A percentile compares a stretch with the other conserved stretches of the same genome.
Conservation (phyloP, 805 yeast species). For the Huiozyma naganishii region DNA sequence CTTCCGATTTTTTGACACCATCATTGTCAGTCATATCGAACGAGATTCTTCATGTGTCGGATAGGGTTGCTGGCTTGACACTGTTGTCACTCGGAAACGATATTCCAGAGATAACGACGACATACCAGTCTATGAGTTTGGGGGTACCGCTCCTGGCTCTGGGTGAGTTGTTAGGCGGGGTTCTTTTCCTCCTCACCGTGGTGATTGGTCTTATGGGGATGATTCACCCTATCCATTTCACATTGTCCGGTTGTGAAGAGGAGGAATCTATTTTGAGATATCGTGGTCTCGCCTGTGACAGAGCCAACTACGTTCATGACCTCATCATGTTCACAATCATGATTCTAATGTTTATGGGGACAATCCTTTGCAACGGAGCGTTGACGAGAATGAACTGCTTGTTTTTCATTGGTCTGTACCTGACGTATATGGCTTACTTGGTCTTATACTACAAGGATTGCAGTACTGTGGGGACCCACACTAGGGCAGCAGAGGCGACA, state of each 20-base stretch:
- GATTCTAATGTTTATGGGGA: constrained; percentile 35
- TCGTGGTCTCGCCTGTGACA: constrained; percentile 19
- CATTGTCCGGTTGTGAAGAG: neutral
- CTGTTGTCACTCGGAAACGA: constrained; percentile 87
- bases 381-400: constrained; percentile 48
- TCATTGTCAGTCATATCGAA: constrained; percentile 59
- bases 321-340: constrained; percentile 43
- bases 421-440: neutral
- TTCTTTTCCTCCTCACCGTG: constrained; percentile 68
- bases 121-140: constrained; percentile 67
- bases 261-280: too few relatives aligned
- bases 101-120: constrained; percentile 78
- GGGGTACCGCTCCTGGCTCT: constrained; percentile 71
- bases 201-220: constrained; percentile 74
- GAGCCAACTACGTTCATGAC: constrained; percentile 48
- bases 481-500: neutral
- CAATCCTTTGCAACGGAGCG: constrained; percentile 43
- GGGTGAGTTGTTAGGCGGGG: constrained; percentile 88
- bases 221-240: constrained; percentile 3
- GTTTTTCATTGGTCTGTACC: constrained; percentile 8
- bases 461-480: neutral
- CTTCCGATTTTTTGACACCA: constrained; percentile 76
- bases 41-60: constrained; percentile 47
- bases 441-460: neutral
- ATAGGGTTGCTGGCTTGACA: constrained; percentile 76